Evolutionary conservation across 345 rosid genomes (phyloP).

Genomic region (Salix purpurea): DNA sequence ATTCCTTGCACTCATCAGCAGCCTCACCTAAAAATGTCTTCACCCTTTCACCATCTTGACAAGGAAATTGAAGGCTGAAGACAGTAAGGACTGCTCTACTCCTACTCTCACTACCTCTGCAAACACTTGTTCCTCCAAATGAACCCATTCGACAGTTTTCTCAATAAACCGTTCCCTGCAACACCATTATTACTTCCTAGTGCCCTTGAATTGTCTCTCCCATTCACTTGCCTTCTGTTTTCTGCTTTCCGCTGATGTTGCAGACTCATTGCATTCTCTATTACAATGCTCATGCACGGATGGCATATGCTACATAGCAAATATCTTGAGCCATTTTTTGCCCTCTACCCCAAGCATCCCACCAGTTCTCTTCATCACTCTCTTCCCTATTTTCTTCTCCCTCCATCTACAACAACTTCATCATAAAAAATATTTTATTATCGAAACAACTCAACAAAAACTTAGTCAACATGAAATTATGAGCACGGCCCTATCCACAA

Average conservation of each 20-base stretch:
- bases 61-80: slow-evolving; percentile 16
- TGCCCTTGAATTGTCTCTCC: slow-evolving; percentile 6
- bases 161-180: slow-evolving; percentile 1
- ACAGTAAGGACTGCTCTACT: slow-evolving; percentile 6
- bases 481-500: too few relatives aligned
- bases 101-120: slow-evolving; percentile 16
- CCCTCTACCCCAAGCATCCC: slow-evolving; percentile 15
- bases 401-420: slow-evolving; percentile 7
- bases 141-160: neutral
- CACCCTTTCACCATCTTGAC: slow-evolving; percentile 11
- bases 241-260: neutral
- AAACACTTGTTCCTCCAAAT: slow-evolving; percentile 9
- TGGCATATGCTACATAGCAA: slow-evolving; percentile 14
- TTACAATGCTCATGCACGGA: slow-evolving; percentile 5
- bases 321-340: slow-evolving; percentile 18
- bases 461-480: too few relatives aligned
- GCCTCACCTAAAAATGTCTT: slow-evolving; percentile 22
- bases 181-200: slow-evolving; percentile 3
- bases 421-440: too few relatives aligned
- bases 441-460: too few relatives aligned
- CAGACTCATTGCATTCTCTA: neutral
- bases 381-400: slow-evolving; percentile 1
- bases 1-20: slow-evolving; percentile 15
- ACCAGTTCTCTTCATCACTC: slow-evolving; percentile 13
- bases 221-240: slow-evolving; percentile 3